A percentile compares a stretch with the other conserved stretches of the same genome.
phyloP scores from a whole-genome alignment of 2,329 filamentous ascomycete genomes.

The Teratosphaeria destructans region DNA sequence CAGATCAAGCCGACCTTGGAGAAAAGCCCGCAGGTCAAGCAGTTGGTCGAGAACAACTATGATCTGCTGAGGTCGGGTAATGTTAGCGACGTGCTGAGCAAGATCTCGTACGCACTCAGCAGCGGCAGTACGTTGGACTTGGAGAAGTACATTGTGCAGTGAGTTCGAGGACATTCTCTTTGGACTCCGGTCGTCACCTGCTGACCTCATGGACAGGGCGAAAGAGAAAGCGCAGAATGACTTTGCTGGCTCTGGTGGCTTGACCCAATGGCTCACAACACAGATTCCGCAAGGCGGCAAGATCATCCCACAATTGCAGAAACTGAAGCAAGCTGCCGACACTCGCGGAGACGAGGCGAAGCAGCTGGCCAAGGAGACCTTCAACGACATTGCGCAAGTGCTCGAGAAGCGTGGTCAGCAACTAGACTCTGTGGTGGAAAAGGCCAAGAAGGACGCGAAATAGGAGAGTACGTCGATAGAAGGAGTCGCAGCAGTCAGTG shows the following conservation, averaged over 20 bases:
- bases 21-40: constrained; percentile 66
- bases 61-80: constrained; percentile 59
- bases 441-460: constrained; percentile 35
- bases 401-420: constrained; percentile 49
- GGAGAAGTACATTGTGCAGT: constrained; percentile 49
- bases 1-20: constrained; percentile 62
- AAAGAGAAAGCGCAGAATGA: constrained; percentile 48
- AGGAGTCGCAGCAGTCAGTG: background rate
- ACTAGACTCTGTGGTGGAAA: constrained; percentile 49
- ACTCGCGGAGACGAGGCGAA: constrained; percentile 62
- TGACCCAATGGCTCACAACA: constrained; percentile 55
- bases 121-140: constrained; percentile 51
- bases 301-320: constrained; percentile 54
- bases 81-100: constrained; percentile 51
- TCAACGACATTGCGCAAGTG: constrained; percentile 55
- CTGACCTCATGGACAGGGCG: constrained; percentile 21
- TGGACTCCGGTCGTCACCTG: background rate
- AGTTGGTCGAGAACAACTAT: constrained; percentile 60
- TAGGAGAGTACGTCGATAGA: background rate
- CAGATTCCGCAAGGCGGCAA: constrained; percentile 51
- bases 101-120: constrained; percentile 50
- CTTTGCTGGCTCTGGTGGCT: constrained; percentile 22
- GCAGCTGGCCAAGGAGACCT: constrained; percentile 57
- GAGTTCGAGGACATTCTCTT: constrained; percentile 4
- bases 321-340: constrained; percentile 54